Evolutionary conservation across 73 alveolate genomes (phyloP).

Genomic region (Tetrahymena thermophila): DNA sequence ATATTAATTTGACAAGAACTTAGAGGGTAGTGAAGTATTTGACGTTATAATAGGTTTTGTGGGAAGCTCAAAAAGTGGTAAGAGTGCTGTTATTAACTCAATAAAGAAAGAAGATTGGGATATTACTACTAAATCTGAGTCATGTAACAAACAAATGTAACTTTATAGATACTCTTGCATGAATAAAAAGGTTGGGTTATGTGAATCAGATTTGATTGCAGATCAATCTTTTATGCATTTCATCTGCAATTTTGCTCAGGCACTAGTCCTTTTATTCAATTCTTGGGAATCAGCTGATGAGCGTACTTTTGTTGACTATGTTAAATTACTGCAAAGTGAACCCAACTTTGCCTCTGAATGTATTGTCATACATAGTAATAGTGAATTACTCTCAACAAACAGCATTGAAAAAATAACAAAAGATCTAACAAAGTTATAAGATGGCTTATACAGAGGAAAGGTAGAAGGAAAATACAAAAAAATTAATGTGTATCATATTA

Average conservation of each 20-base stretch:
- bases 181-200: background rate
- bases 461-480: background rate
- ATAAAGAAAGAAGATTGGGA: background rate
- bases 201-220: background rate
- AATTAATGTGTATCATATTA: background rate
- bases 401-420: background rate
- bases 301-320: background rate
- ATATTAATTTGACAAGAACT: background rate
- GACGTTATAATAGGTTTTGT: background rate
- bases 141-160: background rate
- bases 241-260: background rate
- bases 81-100: background rate
- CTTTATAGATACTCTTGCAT: background rate
- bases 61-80: background rate
- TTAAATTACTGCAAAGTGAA: background rate
- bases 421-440: background rate
- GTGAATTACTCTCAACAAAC: background rate
- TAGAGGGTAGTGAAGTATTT: background rate
- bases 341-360: background rate
- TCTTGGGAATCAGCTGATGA: background rate
- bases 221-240: background rate
- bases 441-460: background rate
- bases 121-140: background rate
- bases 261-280: background rate
- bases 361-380: background rate